A percentile compares a stretch with the other conserved stretches of the same genome.
These are phyloP conservation scores for Candida sakaeoensis DNA, from an alignment of 805 yeast genomes.

Conservation along the genomic window DNA sequence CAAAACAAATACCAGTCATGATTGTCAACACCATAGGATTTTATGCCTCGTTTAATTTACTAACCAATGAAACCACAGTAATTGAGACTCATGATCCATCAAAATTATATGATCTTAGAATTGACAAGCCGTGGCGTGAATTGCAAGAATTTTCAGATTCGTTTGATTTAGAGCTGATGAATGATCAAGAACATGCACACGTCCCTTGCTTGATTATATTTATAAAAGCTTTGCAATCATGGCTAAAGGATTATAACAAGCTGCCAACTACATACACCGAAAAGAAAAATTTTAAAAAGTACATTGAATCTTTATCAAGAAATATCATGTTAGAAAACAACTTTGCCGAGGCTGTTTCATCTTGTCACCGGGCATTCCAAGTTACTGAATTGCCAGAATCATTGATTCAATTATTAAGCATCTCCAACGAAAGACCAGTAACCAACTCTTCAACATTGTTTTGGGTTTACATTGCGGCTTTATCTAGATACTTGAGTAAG, in stretches of 20 bases:
- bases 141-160: conserved; percentile 47
- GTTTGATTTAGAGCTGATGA: conserved; percentile 45
- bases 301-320: conserved; percentile 35
- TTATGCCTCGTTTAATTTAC: conserved; percentile 56
- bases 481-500: conserved; percentile 43
- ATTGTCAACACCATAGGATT: conserved; percentile 55
- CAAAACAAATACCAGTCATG: conserved; percentile 50
- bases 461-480: conserved; percentile 61
- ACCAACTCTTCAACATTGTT: conserved; percentile 33
- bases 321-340: conserved; percentile 51
- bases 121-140: conserved; percentile 73
- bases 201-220: conserved; percentile 68
- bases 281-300: conserved; percentile 36
- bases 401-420: conserved; percentile 20
- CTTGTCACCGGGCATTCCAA: conserved; percentile 36
- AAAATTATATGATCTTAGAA: conserved; percentile 59
- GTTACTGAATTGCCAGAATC: conserved; percentile 31
- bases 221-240: conserved; percentile 47
- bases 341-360: conserved; percentile 34
- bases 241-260: conserved; percentile 30
- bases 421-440: conserved; percentile 13
- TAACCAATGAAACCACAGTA: conserved; percentile 57
- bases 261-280: conserved; percentile 35
- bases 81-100: conserved; percentile 71
- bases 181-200: conserved; percentile 50